Base-by-base conservation (phyloP, 805 yeast genomes). In the Schwanniomyces polymorphus region DNA sequence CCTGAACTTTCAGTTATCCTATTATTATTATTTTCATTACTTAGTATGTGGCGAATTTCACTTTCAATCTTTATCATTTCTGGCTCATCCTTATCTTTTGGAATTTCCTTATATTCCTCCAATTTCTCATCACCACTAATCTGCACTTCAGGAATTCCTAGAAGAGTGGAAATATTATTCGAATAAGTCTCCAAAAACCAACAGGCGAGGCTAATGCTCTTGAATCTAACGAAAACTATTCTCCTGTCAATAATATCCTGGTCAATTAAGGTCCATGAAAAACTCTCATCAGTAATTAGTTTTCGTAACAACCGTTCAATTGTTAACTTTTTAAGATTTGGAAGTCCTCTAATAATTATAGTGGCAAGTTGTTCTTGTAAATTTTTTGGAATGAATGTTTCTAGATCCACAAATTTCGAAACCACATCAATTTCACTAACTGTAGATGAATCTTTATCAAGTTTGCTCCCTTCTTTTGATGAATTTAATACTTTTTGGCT, bases 331-430 rank as follows among this genome's bases (percentile, higher is more conserved):
- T 58, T 54, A 4, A 74, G 49, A 11, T 60, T 62, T 6, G 70
- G 72, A 44, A 76, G 64, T 34, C 67, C 67, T 21, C 60, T 56
- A 10, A 75, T 49, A 5, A 65, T 54, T 2, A 73, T 56, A 4
- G 69, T 64, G 41, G 58, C 53, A 5, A 73, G 45, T 46, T 76
- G 78, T 29, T 72, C 64, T 38, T 64, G 58, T 34, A 71, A 56
- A 37, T 63, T 70, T 1, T 47, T 43, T 0, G 78, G 76, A 4
- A 44, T 47, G 29, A 76, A 64, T 4, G 43, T 40, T 5, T 57
- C 57, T 11, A 75, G 57, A 1, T 60, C 66, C 5, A 63, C 57
- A 44, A 51, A 67, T 12, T 56, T 41, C 7, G 21, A 31, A n/a
- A 16, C 21, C 21, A 16, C 11, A 14, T 53, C 56, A 16, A 48